Percentiles rank a stretch among this genome's conserved stretches.
phyloP scores from a whole-genome alignment of 805 yeast genomes.

The Candida endomychidarum region DNA sequence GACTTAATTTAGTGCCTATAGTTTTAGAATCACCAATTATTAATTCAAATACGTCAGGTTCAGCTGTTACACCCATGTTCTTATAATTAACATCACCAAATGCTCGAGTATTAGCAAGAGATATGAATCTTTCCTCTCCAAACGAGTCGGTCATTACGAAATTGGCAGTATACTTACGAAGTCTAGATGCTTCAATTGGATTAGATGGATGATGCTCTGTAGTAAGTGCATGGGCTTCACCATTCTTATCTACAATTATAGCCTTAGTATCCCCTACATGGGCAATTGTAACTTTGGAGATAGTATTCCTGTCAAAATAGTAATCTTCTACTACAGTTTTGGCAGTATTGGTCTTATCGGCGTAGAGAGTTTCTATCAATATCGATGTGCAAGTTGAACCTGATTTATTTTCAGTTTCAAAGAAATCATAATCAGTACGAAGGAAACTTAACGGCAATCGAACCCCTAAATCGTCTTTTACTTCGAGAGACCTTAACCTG shows the following conservation, averaged over 20 bases:
- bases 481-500: conserved; percentile 13
- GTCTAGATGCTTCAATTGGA: conserved; percentile 70
- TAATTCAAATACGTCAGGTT: conserved; percentile 79
- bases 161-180: conserved; percentile 59
- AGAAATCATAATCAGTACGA: conserved; percentile 62
- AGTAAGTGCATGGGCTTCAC: conserved; percentile 77
- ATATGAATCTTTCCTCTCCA: conserved; percentile 84
- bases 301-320: conserved; percentile 65
- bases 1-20: conserved; percentile 37
- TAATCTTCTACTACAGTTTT: conserved; percentile 35
- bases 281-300: conserved; percentile 70
- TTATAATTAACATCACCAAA: conserved; percentile 89
- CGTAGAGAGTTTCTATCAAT: conserved; percentile 50
- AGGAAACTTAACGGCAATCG: conserved; percentile 66
- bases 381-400: conserved; percentile 79
- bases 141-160: conserved; percentile 83
- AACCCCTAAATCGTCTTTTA: conserved; percentile 54
- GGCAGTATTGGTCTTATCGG: conserved; percentile 25
- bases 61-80: conserved; percentile 82
- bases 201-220: conserved; percentile 85
- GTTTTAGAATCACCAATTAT: conserved; percentile 57
- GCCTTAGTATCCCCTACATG: conserved; percentile 95
- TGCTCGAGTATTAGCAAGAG: conserved; percentile 87
- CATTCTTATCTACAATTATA: conserved; percentile 76
- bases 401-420: conserved; percentile 39